Evolutionary conservation across 176 grass and related monocot genomes (phyloP), one percentile per base, ranked within the genome.

Genomic region (Pontederia paniculata): DNA sequence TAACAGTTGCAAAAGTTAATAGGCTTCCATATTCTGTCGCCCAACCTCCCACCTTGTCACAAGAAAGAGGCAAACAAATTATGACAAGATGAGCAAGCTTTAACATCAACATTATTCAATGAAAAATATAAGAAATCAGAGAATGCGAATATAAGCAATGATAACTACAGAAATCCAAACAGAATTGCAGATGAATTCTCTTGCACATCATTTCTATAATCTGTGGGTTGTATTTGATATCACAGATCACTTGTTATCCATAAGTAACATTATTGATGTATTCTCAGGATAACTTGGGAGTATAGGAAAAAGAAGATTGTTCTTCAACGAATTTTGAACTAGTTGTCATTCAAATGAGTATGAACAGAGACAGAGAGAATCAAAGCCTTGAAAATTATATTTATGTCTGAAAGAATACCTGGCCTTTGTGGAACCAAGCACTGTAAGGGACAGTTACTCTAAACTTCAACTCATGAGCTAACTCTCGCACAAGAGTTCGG

Each of bases 1-100:
- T 64, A 52, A 98, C 87, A 9, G 93, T 98, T 3, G 87, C 83
- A 48, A 98, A 98, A 58, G 93, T 84, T 73, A 98, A 63, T 13
- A 82, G 42, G 23, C 82, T 82, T 7, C 93, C 93, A 45, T 98
- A 98, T 60, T 98, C 77, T 0, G 86, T 98, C 42, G 71, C 76
- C 93, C 93, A 98, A 41, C 93, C 93, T 70, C 80, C 93, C 70
- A 88, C 93, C 93, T 98, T 72, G 44, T 45, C 68, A 31, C 37
- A 7, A 61, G 21, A n/a, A 12, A 79, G 62, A 59, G 20, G 11
- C 62, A 60, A 60, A n/a, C n/a, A n/a, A n/a, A n/a, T n/a, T n/a
- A n/a, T n/a, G n/a, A n/a, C n/a, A n/a, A n/a, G n/a, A n/a, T n/a
- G n/a, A n/a, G n/a, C n/a, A 59, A 67, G 60, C 52, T 5, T 9